Evolutionary conservation across 768 basidiomycete genomes (phyloP).

Genomic region (Termitomyces titanicus): DNA sequence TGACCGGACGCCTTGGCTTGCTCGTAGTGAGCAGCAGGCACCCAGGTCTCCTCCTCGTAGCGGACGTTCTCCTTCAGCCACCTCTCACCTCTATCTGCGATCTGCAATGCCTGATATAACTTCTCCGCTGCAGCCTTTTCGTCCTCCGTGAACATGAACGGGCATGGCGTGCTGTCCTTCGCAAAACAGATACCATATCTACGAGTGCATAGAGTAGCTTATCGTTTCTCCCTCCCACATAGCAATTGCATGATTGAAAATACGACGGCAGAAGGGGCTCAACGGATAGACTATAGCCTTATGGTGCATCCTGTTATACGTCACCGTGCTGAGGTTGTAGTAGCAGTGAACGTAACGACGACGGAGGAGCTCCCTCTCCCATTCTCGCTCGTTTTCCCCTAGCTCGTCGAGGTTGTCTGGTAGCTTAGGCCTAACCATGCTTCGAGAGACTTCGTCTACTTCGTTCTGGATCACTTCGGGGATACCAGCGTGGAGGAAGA

Average conservation of each 20-base stretch:
- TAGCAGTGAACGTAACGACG: slow-evolving; percentile 28
- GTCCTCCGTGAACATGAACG: slow-evolving; percentile 24
- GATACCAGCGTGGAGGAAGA: too few relatives aligned
- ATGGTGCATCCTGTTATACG: slow-evolving; percentile 26
- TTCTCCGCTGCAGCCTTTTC: slow-evolving; percentile 20
- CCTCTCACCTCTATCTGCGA: slow-evolving; percentile 16
- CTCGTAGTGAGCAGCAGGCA: slow-evolving; percentile 27
- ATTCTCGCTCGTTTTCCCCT: slow-evolving; percentile 17
- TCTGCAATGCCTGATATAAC: slow-evolving; percentile 17
- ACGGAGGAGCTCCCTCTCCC: slow-evolving; percentile 21
- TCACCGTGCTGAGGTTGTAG: slow-evolving; percentile 21
- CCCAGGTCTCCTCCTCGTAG: slow-evolving; percentile 26
- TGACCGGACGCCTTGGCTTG: slow-evolving; percentile 20
- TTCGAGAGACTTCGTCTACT: too few relatives aligned
- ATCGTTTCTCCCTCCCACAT: slow-evolving; percentile 35
- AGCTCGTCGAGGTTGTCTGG: slow-evolving; percentile 23
- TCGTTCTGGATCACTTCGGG: too few relatives aligned
- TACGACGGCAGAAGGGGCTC: slow-evolving; percentile 19
- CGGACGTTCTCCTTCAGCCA: slow-evolving; percentile 14
- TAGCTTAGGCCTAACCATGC: slow-evolving; percentile 18
- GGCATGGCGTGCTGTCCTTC: slow-evolving; percentile 24
- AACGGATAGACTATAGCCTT: slow-evolving; percentile 18
- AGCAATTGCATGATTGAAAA: slow-evolving; percentile 24
- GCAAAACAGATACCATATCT: slow-evolving; percentile 22
- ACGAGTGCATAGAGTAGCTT: slow-evolving; percentile 26